Evolutionary conservation across 805 yeast species (phyloP).

Genomic region (Deakozyma indianensis): DNA sequence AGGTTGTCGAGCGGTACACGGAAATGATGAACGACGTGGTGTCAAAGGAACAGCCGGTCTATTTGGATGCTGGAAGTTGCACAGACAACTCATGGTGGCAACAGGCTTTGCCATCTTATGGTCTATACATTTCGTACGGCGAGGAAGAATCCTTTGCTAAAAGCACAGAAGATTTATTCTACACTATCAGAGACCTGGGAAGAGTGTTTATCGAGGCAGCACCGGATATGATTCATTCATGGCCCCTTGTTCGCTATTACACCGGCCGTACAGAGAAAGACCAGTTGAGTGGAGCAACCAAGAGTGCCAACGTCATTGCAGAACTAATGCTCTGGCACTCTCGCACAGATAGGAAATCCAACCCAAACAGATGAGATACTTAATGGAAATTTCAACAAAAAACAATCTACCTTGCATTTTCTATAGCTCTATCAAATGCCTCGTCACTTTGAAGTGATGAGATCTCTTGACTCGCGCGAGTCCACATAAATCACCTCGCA

Average conservation of each 20-base stretch:
- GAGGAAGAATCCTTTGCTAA: not conserved
- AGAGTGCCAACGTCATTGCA: not conserved
- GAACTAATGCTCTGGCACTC: not conserved
- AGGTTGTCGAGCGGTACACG: not conserved
- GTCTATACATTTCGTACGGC: not conserved
- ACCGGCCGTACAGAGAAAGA: not conserved
- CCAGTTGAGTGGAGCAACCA: not conserved
- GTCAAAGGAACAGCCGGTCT: not conserved
- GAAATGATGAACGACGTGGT: not conserved
- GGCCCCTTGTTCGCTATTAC: not conserved
- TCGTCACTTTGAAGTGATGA: too few relatives aligned
- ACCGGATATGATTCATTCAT: not conserved
- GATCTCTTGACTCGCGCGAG: too few relatives aligned
- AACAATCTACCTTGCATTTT: too few relatives aligned
- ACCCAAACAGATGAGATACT: too few relatives aligned
- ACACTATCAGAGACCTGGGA: not conserved
- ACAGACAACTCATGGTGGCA: not conserved
- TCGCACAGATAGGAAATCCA: not conserved
- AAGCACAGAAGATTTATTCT: not conserved
- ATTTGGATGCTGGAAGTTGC: not conserved
- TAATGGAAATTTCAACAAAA: too few relatives aligned
- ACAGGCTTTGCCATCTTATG: not conserved
- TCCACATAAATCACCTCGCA: conserved; percentile 49
- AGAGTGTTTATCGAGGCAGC: not conserved
- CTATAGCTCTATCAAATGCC: too few relatives aligned